These are phyloP conservation scores for Chaetomium olivaceum DNA, from an alignment of 2,329 filamentous ascomycete genomes.

Conservation along the genomic window DNA sequence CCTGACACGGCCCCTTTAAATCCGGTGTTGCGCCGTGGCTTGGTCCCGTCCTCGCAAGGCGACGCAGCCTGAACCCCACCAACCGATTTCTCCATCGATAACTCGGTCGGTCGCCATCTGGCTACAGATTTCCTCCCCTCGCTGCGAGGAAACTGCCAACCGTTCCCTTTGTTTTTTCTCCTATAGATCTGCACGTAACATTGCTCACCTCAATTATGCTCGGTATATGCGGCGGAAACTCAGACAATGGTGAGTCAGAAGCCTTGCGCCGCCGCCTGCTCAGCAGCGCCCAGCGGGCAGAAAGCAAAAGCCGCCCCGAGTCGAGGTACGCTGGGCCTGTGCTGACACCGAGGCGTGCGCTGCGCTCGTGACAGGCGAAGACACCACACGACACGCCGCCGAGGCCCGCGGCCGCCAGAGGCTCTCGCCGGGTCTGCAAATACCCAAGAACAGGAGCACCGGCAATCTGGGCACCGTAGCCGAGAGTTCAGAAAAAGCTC, in stretches of 20 bases:
- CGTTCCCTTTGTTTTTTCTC: slow-evolving; percentile 13
- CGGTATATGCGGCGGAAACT: slow-evolving; percentile 45
- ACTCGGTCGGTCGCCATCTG: slow-evolving; percentile 19
- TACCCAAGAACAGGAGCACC: slow-evolving; percentile 68
- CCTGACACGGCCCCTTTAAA: slow-evolving; percentile 5
- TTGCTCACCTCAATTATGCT: slow-evolving; percentile 45
- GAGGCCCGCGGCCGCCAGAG: slow-evolving; percentile 48
- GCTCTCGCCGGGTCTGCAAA: slow-evolving; percentile 49
- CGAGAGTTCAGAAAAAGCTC: slow-evolving; percentile 57
- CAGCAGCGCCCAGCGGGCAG: slow-evolving; percentile 4
- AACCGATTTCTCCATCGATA: slow-evolving; percentile 22
- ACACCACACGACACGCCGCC: slow-evolving; percentile 39
- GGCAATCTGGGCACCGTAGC: slow-evolving; percentile 56
- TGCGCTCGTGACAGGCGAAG: slow-evolving; percentile 40
- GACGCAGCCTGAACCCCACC: slow-evolving; percentile 21
- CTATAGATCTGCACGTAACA: slow-evolving; percentile 13
- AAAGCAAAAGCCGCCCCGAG: background rate
- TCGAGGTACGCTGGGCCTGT: slow-evolving; percentile 6
- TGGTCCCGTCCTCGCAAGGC: background rate
- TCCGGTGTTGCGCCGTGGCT: slow-evolving; percentile 12
- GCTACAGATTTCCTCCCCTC: slow-evolving; percentile 12
- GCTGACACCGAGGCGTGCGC: slow-evolving; percentile 21
- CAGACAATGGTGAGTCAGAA: slow-evolving; percentile 44
- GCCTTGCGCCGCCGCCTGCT: slow-evolving; percentile 15
- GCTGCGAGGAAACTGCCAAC: background rate